phyloP scores from a whole-genome alignment of 306 rosid genomes.

The Lagenaria siceraria region DNA sequence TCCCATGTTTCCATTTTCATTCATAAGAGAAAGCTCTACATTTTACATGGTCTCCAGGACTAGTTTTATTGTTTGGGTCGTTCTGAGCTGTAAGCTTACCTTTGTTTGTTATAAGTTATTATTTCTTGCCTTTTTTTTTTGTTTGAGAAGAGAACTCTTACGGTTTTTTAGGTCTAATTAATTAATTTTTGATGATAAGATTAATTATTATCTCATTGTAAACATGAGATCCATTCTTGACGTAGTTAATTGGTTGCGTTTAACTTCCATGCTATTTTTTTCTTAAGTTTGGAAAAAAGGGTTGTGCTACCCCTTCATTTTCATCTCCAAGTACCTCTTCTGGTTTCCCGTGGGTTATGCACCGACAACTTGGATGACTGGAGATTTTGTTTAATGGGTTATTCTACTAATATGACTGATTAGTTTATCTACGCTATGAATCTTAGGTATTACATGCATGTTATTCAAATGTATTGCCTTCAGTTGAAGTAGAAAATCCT shows the following conservation, averaged over 20 bases:
- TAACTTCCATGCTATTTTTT: neutral
- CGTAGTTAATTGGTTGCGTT: neutral
- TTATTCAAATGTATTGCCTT: slow-evolving; percentile 60
- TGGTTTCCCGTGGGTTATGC: neutral
- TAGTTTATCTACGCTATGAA: neutral
- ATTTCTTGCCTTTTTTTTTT: too few species aligned
- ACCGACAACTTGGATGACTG: neutral
- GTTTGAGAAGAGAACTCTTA: neutral
- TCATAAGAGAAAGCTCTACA: neutral
- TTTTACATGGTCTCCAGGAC: neutral
- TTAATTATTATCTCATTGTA: neutral
- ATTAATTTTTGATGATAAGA: neutral
- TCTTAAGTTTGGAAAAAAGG: neutral
- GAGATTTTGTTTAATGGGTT: neutral
- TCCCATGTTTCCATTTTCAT: neutral
- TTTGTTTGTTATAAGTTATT: too few species aligned
- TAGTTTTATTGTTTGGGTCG: neutral
- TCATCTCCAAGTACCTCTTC: neutral
- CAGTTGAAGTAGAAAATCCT: slow-evolving; percentile 64
- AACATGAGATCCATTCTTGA: neutral
- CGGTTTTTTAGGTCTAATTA: neutral
- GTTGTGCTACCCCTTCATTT: neutral
- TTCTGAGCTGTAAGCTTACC: neutral
- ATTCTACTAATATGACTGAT: neutral
- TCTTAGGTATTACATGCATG: slow-evolving; percentile 88